Percentiles rank a stretch among this genome's conserved stretches.
Evolutionary conservation across 371 early-diverging fungal genomes (phyloP).

Genomic region (Mortierella sp.): DNA sequence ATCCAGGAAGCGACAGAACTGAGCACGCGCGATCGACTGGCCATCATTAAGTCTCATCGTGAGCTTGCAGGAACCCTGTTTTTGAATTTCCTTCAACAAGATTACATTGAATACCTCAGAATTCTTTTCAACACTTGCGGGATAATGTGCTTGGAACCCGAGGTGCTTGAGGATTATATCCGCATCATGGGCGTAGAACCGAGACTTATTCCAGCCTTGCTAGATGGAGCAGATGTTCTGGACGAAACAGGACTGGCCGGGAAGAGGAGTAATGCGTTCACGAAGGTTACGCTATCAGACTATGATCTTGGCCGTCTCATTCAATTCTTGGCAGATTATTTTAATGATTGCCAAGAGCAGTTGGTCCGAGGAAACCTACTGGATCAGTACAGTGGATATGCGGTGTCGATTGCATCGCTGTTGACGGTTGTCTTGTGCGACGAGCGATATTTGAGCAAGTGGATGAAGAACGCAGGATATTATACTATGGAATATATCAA

Average conservation of each 20-base stretch:
- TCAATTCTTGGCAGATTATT: constrained; percentile 42
- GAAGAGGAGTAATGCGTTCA: constrained; percentile 11
- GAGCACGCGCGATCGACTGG: constrained; percentile 41
- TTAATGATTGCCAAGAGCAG: constrained; percentile 26
- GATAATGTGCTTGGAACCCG: constrained; percentile 50
- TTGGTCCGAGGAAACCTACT: constrained; percentile 38
- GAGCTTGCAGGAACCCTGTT: constrained; percentile 49
- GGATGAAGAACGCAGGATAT: constrained; percentile 28
- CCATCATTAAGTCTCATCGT: constrained; percentile 50
- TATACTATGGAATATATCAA: not conserved
- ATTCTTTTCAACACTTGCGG: constrained; percentile 51
- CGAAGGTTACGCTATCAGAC: constrained; percentile 33
- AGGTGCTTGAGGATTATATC: constrained; percentile 47
- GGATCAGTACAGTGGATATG: constrained; percentile 49
- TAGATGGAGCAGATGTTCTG: constrained; percentile 31
- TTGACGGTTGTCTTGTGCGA: constrained; percentile 45
- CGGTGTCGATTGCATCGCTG: constrained; percentile 43
- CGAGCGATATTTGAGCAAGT: constrained; percentile 38
- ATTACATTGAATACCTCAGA: constrained; percentile 47
- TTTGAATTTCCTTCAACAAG: constrained; percentile 43
- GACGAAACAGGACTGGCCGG: not conserved
- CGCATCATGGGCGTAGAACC: constrained; percentile 55
- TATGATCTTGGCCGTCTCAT: constrained; percentile 40
- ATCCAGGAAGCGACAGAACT: constrained; percentile 43
- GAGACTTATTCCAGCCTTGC: constrained; percentile 31